Evolutionary conservation across 768 basidiomycete genomes (phyloP), one percentile per base, ranked within the genome.

Genomic region (Lactarius indigo): DNA sequence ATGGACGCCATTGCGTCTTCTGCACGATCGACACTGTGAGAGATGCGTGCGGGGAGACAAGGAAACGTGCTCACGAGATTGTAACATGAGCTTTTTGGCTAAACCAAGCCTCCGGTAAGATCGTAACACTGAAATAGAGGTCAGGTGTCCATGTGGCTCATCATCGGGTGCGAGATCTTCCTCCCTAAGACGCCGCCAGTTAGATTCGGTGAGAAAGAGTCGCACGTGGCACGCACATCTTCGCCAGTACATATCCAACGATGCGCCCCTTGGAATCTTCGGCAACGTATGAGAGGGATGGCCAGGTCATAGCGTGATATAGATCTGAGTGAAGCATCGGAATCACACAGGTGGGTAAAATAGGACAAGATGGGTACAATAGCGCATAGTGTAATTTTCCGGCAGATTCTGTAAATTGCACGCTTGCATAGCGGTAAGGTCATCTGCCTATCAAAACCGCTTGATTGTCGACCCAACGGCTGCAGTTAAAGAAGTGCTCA

Each of bases 211-310:
- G 5, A 59, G 50, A 39, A 23, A 41, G 59, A 31, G 50, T 13
- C 23, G 1, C 23, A 12, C 3, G 28, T 20, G 5, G 50, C 30
- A 79, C 85, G 56, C 68, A 96, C 95, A 97, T 96, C 77, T 96
- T 96, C 2, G 92, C 94, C n/a, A 98, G 79, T 41, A 96, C 95
- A 75, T 98, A 98, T 35, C 95, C 95, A 2, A 98, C 93, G 63
- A 98, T 89, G 64, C 91, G 82, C 1, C 94, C 94, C 73, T 91
- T 88, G 72, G 87, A 83, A 71, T 96, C 94, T 73, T 94, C 94
- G 0, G 95, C 95, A 7, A 98, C 94, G 72, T 91, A 96, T 9
- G 93, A 96, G 23, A 97, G 83, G 68, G 93, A 88, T 0, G 95
- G 94, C 95, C 95, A 98, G 7, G 92, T 94, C 78, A 95, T 68